Evolutionary conservation across 306 rosid species (phyloP).

Genomic region (Acmispon strigosus): DNA sequence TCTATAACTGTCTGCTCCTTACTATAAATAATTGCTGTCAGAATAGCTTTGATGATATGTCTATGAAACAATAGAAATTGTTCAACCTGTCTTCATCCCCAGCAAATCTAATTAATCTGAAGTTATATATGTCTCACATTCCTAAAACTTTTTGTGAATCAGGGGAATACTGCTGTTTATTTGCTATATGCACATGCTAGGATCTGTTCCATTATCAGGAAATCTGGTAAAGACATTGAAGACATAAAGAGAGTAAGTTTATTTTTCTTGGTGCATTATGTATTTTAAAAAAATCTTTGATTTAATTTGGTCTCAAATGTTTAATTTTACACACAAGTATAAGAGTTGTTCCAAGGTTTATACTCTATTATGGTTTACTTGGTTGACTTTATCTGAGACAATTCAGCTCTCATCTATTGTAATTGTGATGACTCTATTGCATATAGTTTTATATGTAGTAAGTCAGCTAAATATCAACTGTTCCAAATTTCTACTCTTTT

Average conservation of each 20-base stretch:
- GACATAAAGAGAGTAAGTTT: slow-evolving; percentile 68
- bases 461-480: slow-evolving; percentile 1
- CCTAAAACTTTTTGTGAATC: slow-evolving; percentile 20
- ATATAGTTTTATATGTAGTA: background rate
- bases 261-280: background rate
- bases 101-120: background rate
- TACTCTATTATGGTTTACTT: background rate
- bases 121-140: background rate
- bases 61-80: background rate
- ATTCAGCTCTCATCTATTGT: background rate
- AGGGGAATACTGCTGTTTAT: slow-evolving; percentile 98
- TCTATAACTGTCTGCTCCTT: background rate
- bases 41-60: background rate
- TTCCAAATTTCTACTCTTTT: background rate
- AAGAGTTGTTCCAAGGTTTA: no score
- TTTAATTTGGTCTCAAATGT: background rate
- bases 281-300: background rate
- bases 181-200: slow-evolving; percentile 95
- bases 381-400: no score
- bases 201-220: slow-evolving; percentile 87
- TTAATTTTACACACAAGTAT: no score
- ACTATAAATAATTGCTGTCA: background rate
- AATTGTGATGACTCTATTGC: background rate
- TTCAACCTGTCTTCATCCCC: background rate
- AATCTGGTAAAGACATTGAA: slow-evolving; percentile 81